These are phyloP conservation scores for Amanita pseudoporphyria DNA, from an alignment of 768 basidiomycete species.

Conservation along the genomic window DNA sequence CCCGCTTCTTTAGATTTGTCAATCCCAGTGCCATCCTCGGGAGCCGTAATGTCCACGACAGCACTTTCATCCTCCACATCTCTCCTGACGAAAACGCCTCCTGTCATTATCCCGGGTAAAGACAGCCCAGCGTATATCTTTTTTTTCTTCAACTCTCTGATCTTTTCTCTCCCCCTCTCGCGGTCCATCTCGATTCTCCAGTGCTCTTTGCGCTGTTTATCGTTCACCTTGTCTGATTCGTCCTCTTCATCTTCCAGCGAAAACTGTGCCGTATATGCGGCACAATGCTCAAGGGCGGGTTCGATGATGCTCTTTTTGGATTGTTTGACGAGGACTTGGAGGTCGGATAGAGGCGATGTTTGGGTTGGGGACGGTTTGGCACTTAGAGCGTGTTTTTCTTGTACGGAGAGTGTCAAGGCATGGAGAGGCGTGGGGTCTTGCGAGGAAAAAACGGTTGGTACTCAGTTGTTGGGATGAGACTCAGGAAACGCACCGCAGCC, in stretches of 20 bases:
- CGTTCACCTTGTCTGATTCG: constrained; percentile 27
- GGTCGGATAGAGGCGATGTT: constrained; percentile 37
- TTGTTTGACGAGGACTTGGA: constrained; percentile 48
- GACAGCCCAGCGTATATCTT: constrained; percentile 30
- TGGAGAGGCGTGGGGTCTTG: constrained; percentile 49
- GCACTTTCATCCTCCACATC: constrained; percentile 53
- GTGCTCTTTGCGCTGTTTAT: constrained; percentile 22
- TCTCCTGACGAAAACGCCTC: constrained; percentile 42
- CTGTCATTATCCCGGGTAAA: constrained; percentile 15
- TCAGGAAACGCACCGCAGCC: constrained; percentile 39
- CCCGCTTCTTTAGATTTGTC: background rate
- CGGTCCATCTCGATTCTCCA: constrained; percentile 15
- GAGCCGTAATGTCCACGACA: constrained; percentile 46
- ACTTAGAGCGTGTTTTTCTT: constrained; percentile 26
- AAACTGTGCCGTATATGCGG: constrained; percentile 11
- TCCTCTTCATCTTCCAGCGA: constrained; percentile 17
- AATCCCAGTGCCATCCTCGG: constrained; percentile 16
- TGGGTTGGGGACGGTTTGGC: constrained; percentile 30
- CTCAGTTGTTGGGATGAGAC: background rate
- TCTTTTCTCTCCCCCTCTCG: constrained; percentile 39
- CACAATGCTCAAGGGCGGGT: constrained; percentile 29
- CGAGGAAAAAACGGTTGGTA: background rate
- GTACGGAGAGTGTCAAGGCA: constrained; percentile 30
- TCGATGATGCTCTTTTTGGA: constrained; percentile 43
- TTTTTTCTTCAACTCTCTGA: constrained; percentile 46